Evolutionary conservation across 306 rosid species (phyloP).

Genomic region (cucumber (Cucumis sativus)): Cucumber_9930_V3 NC_026656.2:20810001-20810500

Average conservation of each 20-base stretch:
- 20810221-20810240: neutral
- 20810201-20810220: neutral
- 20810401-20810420: slow-evolving; percentile 52
- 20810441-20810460: slow-evolving; percentile 21
- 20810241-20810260: neutral
- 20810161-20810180: slow-evolving; percentile 59
- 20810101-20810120: slow-evolving; percentile 66
- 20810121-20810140: slow-evolving; percentile 63
- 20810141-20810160: slow-evolving; percentile 51
- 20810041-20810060: neutral
- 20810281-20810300: neutral
- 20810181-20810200: slow-evolving; percentile 8
- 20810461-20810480: slow-evolving; percentile 11
- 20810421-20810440: slow-evolving; percentile 30
- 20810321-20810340: neutral
- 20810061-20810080: slow-evolving; percentile 65
- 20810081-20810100: slow-evolving; percentile 60
- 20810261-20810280: neutral
- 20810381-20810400: slow-evolving; percentile 51
- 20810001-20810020: neutral
- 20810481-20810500: slow-evolving; percentile 11
- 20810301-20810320: neutral
- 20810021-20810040: neutral
- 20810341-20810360: slow-evolving; percentile 27
- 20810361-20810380: slow-evolving; percentile 22